Base-by-base conservation (phyloP, 257 asterid species). In the Cruciata laevipes region DNA sequence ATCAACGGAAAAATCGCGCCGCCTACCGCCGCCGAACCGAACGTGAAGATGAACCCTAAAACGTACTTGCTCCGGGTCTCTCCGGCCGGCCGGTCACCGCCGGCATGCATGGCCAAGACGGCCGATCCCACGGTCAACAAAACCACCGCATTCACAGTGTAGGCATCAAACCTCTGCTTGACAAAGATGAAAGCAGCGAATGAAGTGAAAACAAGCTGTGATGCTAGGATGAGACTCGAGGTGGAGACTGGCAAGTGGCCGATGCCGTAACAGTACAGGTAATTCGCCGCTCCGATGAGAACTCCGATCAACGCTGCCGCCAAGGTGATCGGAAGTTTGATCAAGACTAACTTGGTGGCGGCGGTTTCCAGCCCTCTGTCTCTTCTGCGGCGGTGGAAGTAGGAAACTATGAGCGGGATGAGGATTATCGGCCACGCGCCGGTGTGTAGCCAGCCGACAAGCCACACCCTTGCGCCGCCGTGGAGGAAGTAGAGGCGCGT, bases 401-500 rank as follows among this genome's bases (percentile, higher is more conserved):
- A 67, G 18, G 74, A 7, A 16, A 35, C 18, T 3, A 24, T 0
- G 0, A 78, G 71, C 1, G 79, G 72, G 66, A 78, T 56, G 31
- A 74, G 14, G 9, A 69, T 68, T 7, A 78, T 30, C 0, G 79
- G 79, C 37, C 64, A 78, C 14, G 74, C 82, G 0, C n/a, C 58
- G 1, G 79, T 78, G 25, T 67, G 23, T 7, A 65, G 12, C 49
- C 38, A 56, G 52, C 69, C 30, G 2, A 72, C 7, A 3, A 78
- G 42, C 82, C 82, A 78, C 8, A 67, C 24, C 4, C 72, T 61
- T 5, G 47, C 31, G 49, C 82, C 82, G 0, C 82, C 79, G 14
- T 56, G 71, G 30, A 78, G 10, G 67, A 71, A 78, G 49, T 78
- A 78, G 38, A 78, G 74, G 0, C 79, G 76, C 55, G 56, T 61